Percentiles rank a stretch among this genome's conserved stretches.
Evolutionary conservation across 2,329 filamentous ascomycete species (phyloP).

Genomic region (Corynespora cassiicola): DNA sequence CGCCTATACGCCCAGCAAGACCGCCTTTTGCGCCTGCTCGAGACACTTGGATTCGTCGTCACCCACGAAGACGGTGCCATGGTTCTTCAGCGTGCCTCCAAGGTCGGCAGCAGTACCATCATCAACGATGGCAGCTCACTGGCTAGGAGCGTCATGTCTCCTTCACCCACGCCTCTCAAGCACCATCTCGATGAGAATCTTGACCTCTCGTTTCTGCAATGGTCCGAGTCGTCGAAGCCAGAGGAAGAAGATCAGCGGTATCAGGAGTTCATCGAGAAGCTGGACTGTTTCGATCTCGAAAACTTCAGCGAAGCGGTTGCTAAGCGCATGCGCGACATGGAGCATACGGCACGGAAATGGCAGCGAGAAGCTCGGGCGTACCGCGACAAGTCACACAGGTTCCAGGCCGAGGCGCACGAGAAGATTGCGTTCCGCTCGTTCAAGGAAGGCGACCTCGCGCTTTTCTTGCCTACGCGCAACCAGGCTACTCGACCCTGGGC

Average conservation of each 20-base stretch:
- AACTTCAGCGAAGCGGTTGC: conserved; percentile 83
- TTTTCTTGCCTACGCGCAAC: conserved; percentile 94
- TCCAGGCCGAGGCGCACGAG: conserved; percentile 86
- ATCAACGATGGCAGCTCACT: conserved; percentile 49
- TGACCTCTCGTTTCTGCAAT: conserved; percentile 79
- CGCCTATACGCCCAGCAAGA: conserved; percentile 84
- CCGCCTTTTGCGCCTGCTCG: conserved; percentile 80
- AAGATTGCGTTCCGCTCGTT: conserved; percentile 97
- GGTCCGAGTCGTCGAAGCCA: conserved; percentile 74
- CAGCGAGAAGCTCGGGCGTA: conserved; percentile 88
- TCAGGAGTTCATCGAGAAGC: conserved; percentile 72
- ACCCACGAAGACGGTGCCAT: conserved; percentile 75
- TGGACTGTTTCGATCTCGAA: conserved; percentile 83
- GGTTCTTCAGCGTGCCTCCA: conserved; percentile 74
- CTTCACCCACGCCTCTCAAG: conserved; percentile 59
- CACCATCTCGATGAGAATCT: conserved; percentile 66
- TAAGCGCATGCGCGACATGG: conserved; percentile 90
- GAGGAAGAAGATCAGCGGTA: conserved; percentile 77
- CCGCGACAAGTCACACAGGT: conserved; percentile 81
- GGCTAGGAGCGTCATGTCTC: conserved; percentile 62
- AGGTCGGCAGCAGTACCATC: conserved; percentile 56
- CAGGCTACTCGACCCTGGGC: conserved; percentile 96
- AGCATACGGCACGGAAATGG: conserved; percentile 91
- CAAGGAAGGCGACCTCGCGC: conserved; percentile 92
- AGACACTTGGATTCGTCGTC: conserved; percentile 85